phyloP scores from a whole-genome alignment of 2,329 filamentous ascomycete genomes.

The Hypomyces perniciosus region DNA sequence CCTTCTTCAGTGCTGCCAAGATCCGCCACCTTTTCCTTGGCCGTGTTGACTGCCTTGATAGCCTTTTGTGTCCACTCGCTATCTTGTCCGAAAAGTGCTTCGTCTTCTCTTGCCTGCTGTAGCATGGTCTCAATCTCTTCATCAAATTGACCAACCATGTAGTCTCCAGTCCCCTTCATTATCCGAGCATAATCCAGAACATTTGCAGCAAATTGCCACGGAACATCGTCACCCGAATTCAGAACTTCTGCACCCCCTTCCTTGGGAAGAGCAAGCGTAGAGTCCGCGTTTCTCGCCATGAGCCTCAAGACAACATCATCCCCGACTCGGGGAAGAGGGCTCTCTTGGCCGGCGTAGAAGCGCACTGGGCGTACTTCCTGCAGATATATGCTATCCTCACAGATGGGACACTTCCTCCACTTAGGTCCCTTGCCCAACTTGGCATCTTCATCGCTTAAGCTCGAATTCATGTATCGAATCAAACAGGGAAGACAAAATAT shows the following conservation, averaged over 20 bases:
- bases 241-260: slow-evolving; percentile 69
- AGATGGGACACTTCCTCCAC: slow-evolving; percentile 96
- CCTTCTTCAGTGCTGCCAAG: slow-evolving; percentile 26
- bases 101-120: slow-evolving; percentile 78
- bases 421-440: slow-evolving; percentile 63
- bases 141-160: slow-evolving; percentile 77
- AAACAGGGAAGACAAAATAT: slow-evolving; percentile 94
- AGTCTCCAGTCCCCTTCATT: slow-evolving; percentile 88
- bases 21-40: slow-evolving; percentile 64
- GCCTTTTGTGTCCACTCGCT: slow-evolving; percentile 90
- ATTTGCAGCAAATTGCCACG: slow-evolving; percentile 92
- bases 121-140: slow-evolving; percentile 69
- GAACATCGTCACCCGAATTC: slow-evolving; percentile 67
- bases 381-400: slow-evolving; percentile 89
- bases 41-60: slow-evolving; percentile 63
- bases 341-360: slow-evolving; percentile 87
- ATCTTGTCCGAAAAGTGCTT: slow-evolving; percentile 85
- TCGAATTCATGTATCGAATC: slow-evolving; percentile 91
- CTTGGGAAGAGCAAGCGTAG: slow-evolving; percentile 79
- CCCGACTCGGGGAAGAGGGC: slow-evolving; percentile 70
- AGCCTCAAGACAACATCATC: slow-evolving; percentile 85
- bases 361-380: slow-evolving; percentile 83
- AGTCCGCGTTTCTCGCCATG: slow-evolving; percentile 72
- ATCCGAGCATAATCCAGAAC: slow-evolving; percentile 91
- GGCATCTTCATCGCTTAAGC: slow-evolving; percentile 62